Evolutionary conservation across 495 filamentous ascomycete genomes (phyloP).

Genomic region (Letharia lupina): DNA sequence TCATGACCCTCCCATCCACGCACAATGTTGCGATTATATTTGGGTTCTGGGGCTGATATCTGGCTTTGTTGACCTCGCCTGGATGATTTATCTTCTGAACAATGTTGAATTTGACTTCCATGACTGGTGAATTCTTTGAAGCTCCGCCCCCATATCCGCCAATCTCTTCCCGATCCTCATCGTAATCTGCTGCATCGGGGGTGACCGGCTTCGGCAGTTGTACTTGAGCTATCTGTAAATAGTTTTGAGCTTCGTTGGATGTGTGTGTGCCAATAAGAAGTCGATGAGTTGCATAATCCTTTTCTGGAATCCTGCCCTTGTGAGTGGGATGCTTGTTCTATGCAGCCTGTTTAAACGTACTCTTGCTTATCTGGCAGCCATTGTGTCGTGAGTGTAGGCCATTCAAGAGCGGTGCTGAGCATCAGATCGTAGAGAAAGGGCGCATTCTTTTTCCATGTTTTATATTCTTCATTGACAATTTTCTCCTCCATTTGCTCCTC

Average conservation of each 20-base stretch:
- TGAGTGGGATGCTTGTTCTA: slow-evolving; percentile 16
- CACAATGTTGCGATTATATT: slow-evolving; percentile 95
- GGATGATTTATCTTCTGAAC: slow-evolving; percentile 95
- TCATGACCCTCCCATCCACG: slow-evolving; percentile 74
- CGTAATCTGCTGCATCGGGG: slow-evolving; percentile 71
- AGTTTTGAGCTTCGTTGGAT: slow-evolving; percentile 76
- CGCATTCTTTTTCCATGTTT: slow-evolving; percentile 99
- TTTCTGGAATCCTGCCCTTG: slow-evolving; percentile 56
- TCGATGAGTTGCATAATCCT: slow-evolving; percentile 80
- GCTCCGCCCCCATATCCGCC: slow-evolving; percentile 69
- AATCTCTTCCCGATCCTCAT: slow-evolving; percentile 85
- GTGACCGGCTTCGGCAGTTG: slow-evolving; percentile 74
- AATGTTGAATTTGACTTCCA: slow-evolving; percentile 74
- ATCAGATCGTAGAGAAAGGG: slow-evolving; percentile 98
- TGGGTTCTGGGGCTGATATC: slow-evolving; percentile 96
- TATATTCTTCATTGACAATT: slow-evolving; percentile 98
- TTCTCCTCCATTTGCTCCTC: slow-evolving; percentile 71
- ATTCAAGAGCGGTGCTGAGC: slow-evolving; percentile 86
- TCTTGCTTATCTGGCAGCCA: slow-evolving; percentile 96
- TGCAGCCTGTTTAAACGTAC: slow-evolving; percentile 35
- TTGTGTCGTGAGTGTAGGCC: slow-evolving; percentile 95
- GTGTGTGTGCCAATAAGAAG: slow-evolving; percentile 94
- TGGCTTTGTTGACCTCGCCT: slow-evolving; percentile 95
- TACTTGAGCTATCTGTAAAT: slow-evolving; percentile 88
- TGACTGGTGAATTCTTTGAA: slow-evolving; percentile 55